Evolutionary conservation across 169 alveolate species (phyloP).

Genomic region (Plasmodium ovale): DNA sequence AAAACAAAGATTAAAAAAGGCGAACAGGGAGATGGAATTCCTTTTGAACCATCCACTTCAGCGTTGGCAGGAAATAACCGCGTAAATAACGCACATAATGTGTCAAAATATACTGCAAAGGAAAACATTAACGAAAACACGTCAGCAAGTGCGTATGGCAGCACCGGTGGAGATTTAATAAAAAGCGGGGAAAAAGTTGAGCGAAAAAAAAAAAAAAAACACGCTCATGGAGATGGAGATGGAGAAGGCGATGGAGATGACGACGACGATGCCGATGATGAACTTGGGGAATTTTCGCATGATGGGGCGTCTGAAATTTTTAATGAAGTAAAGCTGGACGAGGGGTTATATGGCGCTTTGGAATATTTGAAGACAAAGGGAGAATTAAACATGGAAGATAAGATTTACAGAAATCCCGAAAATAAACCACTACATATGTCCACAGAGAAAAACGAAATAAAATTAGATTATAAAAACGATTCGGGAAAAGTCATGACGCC

Average conservation of each 20-base stretch:
- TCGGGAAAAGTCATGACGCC: conserved; percentile 85
- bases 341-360: conserved; percentile 83
- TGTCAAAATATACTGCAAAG: not conserved
- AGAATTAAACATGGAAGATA: conserved; percentile 76
- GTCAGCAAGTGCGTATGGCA: not conserved
- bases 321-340: conserved; percentile 79
- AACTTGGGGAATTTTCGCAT: conserved; percentile 12
- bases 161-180: not conserved
- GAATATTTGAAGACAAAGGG: conserved; percentile 84
- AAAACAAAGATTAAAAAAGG: conserved; percentile 7
- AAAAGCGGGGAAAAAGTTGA: not conserved
- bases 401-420: conserved; percentile 77
- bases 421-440: conserved; percentile 69
- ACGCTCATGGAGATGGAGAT: not conserved
- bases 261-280: not conserved
- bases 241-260: not conserved
- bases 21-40: not conserved
- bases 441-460: conserved; percentile 79
- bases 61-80: not conserved
- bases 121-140: conserved; percentile 11
- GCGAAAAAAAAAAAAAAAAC: not conserved
- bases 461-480: conserved; percentile 80
- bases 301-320: conserved; percentile 64
- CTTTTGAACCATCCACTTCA: too few relatives aligned
- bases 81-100: not conserved